Evolutionary conservation across 2,329 filamentous ascomycete species (phyloP), one percentile per base, ranked within the genome.

Genomic region (Fusarium sublunatum): DNA sequence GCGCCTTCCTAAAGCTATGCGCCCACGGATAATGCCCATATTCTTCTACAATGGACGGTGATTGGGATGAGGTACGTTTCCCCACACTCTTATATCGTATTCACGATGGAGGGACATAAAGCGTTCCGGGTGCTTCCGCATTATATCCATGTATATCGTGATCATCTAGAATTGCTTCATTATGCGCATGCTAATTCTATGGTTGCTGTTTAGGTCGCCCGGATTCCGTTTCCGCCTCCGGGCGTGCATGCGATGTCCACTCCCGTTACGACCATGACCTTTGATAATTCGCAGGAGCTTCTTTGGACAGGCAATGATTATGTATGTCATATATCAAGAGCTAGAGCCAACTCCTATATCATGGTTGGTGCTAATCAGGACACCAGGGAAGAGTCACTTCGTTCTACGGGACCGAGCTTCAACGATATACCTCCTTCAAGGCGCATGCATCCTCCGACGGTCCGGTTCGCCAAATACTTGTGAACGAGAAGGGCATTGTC

Each of bases 301-400:
- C 79, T 99, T 49, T 99, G 96, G 95, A 88, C 89, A 4, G 96
- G 93, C 42, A 96, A 95, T 76, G 91, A 95, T 79, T 92, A 89
- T 82, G 92, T 95, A 82, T 81, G 86, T 70, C 28, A 11, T 45
- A 7, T n/a, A 7, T 15, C 8, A 35, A 28, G 10, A 29, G 39
- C 34, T 22, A 2, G 13, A 7, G 41, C 41, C 11, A 32, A 25
- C 28, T 28, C n/a, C 22, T 26, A 32, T 36, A 9, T 3, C 19
- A 19, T 19, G 19, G 19, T 26, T 12, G 3, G 47, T 35, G 65
- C 68, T 78, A 49, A 77, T 69, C 38, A 12, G 28, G 25, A 32
- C 47, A 11, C 15, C 53, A 97, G 92, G 95, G 95, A 61, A 88
- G 93, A 65, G 87, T 98, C 43, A 90, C 88, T 40, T 97, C 94